Percentiles rank a stretch among this genome's conserved stretches.
Evolutionary conservation across 164 flowering plant genomes (phyloP).

Genomic region (Nymphaea colorata): DNA sequence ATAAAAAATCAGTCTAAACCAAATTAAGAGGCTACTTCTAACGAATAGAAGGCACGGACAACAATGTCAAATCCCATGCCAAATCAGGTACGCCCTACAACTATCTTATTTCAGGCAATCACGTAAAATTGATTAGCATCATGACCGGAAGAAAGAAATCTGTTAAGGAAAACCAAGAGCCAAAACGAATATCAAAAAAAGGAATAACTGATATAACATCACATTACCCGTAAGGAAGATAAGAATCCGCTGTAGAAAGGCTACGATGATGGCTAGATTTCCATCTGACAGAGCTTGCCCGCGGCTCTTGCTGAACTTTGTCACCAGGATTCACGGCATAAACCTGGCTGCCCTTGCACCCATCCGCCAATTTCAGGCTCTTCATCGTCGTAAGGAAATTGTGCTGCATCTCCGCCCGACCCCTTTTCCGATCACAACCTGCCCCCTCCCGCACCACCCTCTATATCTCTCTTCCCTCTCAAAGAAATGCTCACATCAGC

Average conservation of each 20-base stretch:
- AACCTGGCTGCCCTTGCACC: conserved; percentile 46
- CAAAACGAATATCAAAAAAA: background rate
- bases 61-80: too few relatives aligned
- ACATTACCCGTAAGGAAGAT: conserved; percentile 1
- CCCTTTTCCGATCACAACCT: background rate
- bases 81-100: too few relatives aligned
- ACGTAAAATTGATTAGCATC: too few relatives aligned
- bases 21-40: background rate
- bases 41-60: too few relatives aligned
- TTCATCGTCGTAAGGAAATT: conserved; percentile 25
- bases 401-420: conserved; percentile 17
- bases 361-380: conserved; percentile 35
- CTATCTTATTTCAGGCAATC: too few relatives aligned
- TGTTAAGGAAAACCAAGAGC: background rate
- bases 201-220: background rate
- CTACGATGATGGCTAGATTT: conserved; percentile 18
- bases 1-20: background rate
- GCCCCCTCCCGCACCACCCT: background rate
- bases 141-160: background rate
- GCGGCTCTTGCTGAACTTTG: conserved; percentile 7
- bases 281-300: conserved; percentile 2
- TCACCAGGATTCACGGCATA: conserved; percentile 26
- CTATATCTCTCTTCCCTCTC: background rate
- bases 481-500: background rate
- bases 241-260: conserved; percentile 1